These are phyloP conservation scores for Collybia sordida DNA, from an alignment of 768 basidiomycete species.

Conservation along the genomic window DNA sequence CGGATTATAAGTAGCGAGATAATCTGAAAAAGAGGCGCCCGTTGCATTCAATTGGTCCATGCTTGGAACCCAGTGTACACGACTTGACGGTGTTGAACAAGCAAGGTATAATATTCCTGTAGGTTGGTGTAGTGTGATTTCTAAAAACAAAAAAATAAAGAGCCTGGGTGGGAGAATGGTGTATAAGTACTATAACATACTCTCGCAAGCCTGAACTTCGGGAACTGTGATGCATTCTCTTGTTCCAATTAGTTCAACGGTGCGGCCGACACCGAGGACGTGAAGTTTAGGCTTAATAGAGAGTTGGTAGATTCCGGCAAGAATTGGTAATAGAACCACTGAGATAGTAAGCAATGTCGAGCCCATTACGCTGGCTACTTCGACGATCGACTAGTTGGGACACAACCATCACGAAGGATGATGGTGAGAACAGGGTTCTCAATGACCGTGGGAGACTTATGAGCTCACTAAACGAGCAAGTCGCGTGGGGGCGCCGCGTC, in stretches of 20 bases:
- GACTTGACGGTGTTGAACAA: slow-evolving; percentile 51
- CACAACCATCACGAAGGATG: too few relatives aligned
- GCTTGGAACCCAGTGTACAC: slow-evolving; percentile 54
- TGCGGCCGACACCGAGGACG: slow-evolving; percentile 43
- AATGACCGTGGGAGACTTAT: not conserved
- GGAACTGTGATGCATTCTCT: slow-evolving; percentile 46
- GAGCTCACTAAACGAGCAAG: not conserved
- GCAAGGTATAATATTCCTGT: slow-evolving; percentile 61
- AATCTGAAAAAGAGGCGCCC: slow-evolving; percentile 45
- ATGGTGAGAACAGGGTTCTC: not conserved
- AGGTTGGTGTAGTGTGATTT: slow-evolving; percentile 57
- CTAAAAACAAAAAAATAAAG: slow-evolving; percentile 26
- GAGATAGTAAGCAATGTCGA: slow-evolving; percentile 27
- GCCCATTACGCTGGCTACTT: too few relatives aligned
- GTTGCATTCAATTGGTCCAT: slow-evolving; percentile 32
- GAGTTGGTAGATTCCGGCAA: slow-evolving; percentile 47
- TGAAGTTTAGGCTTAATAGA: slow-evolving; percentile 45
- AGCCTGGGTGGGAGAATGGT: not conserved
- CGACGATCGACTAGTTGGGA: too few relatives aligned
- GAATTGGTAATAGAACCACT: slow-evolving; percentile 34
- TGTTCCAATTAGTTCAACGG: slow-evolving; percentile 45
- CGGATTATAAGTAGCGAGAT: slow-evolving; percentile 61
- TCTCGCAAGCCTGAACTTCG: slow-evolving; percentile 68
- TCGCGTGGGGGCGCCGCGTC: not conserved
- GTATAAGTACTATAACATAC: slow-evolving; percentile 41